A percentile compares a stretch with the other conserved stretches of the same genome.
Conservation (phyloP, 2,329 filamentous ascomycete genomes). For the Rhynchosporium agropyri region DNA sequence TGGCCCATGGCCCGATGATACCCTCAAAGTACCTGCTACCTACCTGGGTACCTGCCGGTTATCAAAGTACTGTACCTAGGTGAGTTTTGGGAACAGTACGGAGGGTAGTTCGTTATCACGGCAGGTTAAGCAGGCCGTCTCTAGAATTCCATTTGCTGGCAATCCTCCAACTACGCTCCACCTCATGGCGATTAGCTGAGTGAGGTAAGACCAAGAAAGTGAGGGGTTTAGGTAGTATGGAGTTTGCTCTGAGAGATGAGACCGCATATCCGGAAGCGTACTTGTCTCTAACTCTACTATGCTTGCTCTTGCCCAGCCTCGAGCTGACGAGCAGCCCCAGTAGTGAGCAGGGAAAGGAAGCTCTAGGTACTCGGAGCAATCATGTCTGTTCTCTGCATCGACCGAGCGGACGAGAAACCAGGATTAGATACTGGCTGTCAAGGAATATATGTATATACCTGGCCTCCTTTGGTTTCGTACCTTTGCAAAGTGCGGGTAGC, state of each 20-base stretch:
- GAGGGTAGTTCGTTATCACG: too few relatives aligned
- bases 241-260: too few relatives aligned
- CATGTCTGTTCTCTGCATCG: neutral
- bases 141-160: conserved; percentile 21
- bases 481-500: conserved; percentile 15
- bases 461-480: conserved; percentile 14
- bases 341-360: conserved; percentile 18
- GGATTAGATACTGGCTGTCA: conserved; percentile 22
- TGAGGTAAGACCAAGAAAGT: conserved; percentile 21
- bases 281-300: too few relatives aligned
- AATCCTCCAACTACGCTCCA: conserved; percentile 10
- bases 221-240: neutral
- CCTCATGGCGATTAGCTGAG: conserved; percentile 17
- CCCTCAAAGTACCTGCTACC: too few relatives aligned
- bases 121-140: neutral
- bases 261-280: too few relatives aligned
- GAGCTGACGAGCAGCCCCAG: too few relatives aligned
- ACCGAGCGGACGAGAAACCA: conserved; percentile 13
- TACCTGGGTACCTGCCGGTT: too few relatives aligned
- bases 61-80: too few relatives aligned
- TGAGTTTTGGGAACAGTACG: too few relatives aligned
- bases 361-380: conserved; percentile 5
- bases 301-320: too few relatives aligned
- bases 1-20: neutral
- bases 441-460: conserved; percentile 19